A percentile compares a stretch with the other conserved stretches of the same genome.
These are phyloP conservation scores for Hymenoscyphus infarciens DNA, from an alignment of 2,329 filamentous ascomycete genomes.

Conservation along the genomic window DNA sequence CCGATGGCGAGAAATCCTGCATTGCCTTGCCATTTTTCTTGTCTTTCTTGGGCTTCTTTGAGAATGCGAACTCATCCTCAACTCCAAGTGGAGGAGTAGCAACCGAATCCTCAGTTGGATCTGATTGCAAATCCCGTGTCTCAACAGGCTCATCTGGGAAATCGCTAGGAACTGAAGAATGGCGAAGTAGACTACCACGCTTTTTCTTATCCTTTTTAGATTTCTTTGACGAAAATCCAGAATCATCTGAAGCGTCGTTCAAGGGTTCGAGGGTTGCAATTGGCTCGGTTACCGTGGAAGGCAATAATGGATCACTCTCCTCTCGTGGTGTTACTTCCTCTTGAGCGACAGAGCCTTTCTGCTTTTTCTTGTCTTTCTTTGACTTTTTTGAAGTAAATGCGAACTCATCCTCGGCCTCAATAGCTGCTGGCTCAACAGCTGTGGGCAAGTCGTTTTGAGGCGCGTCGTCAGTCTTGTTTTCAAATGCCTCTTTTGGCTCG, in stretches of 20 bases:
- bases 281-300: neutral
- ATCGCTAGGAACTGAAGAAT: constrained; percentile 11
- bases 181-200: constrained; percentile 12
- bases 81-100: neutral
- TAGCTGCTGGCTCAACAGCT: no score
- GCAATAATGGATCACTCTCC: neutral
- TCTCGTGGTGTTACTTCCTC: neutral
- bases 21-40: constrained; percentile 16
- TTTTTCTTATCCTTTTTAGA: constrained; percentile 18
- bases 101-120: constrained; percentile 1
- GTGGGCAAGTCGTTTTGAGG: no score
- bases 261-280: neutral
- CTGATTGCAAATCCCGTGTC: neutral
- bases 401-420: no score
- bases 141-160: constrained; percentile 4
- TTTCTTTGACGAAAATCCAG: constrained; percentile 9
- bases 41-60: constrained; percentile 14
- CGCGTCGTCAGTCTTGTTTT: no score
- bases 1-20: constrained; percentile 2
- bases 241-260: constrained; percentile 8
- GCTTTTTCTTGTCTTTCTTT: constrained; percentile 34
- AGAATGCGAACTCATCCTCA: neutral
- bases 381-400: constrained; percentile 10
- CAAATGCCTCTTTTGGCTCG: neutral
- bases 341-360: no score